phyloP scores from a whole-genome alignment of 139 green algal species.

The Pleodorina starrii region DNA sequence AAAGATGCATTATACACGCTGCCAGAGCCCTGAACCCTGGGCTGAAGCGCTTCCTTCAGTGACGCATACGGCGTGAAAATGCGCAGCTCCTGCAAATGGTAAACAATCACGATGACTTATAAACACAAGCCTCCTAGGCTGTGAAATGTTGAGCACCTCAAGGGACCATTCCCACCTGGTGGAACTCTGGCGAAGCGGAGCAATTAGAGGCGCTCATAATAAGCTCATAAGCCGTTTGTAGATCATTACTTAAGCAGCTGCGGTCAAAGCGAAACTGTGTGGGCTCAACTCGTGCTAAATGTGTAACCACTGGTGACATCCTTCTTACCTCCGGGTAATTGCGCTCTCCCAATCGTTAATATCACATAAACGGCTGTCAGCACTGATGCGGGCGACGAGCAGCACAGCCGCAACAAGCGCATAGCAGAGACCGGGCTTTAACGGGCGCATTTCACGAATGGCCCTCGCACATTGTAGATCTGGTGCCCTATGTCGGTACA shows the following conservation, averaged over 20 bases:
- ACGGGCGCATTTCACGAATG: neutral
- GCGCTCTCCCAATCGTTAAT: neutral
- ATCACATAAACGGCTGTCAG: neutral
- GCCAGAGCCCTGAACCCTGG: neutral
- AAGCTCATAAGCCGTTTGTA: neutral
- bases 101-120: neutral
- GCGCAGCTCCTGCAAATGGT: neutral
- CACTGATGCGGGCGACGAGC: neutral
- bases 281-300: neutral
- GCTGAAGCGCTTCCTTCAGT: neutral
- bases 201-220: neutral
- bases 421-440: neutral
- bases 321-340: neutral
- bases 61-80: neutral
- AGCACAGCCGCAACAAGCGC: constrained; percentile 3
- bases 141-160: too few species aligned
- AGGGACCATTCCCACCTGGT: neutral
- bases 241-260: neutral
- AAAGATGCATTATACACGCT: neutral
- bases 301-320: neutral
- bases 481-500: too few species aligned
- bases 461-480: too few species aligned
- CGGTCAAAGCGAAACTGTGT: neutral
- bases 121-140: too few species aligned
- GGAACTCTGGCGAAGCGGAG: neutral